These are phyloP conservation scores for Eucalyptus cloeziana DNA, from an alignment of 345 rosid genomes.

Conservation along the genomic window DNA sequence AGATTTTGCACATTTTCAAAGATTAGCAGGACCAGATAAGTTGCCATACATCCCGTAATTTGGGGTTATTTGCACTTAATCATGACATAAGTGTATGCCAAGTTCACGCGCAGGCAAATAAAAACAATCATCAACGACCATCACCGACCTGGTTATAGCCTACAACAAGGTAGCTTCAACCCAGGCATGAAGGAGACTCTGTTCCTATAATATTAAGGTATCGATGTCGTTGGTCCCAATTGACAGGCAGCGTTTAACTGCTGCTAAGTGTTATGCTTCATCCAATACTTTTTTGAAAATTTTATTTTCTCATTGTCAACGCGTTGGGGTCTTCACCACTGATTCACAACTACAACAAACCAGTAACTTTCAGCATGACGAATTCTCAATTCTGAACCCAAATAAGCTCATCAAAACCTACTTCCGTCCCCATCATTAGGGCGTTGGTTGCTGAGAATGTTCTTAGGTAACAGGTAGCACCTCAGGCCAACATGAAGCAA, in stretches of 20 bases:
- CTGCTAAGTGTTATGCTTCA: neutral
- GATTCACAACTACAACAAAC: neutral
- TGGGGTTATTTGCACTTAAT: neutral
- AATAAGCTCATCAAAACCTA: neutral
- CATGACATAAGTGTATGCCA: neutral
- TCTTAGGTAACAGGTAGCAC: neutral
- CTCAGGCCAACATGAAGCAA: neutral
- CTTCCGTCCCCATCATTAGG: neutral
- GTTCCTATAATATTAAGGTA: neutral
- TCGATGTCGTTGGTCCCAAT: neutral
- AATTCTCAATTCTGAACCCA: neutral
- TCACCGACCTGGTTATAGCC: neutral
- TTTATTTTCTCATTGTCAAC: neutral
- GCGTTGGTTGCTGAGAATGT: neutral
- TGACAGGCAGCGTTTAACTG: fast-evolving
- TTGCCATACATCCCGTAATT: neutral
- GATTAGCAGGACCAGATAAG: neutral
- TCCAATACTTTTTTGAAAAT: neutral
- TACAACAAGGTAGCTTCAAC: neutral
- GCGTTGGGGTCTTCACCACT: neutral
- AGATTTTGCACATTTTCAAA: too few species aligned
- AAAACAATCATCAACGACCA: neutral
- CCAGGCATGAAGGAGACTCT: neutral
- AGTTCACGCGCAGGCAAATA: neutral
- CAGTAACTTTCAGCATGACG: neutral